Base-by-base conservation (phyloP, 2,329 filamentous ascomycete species). In the Sordariomycetes sp. region DNA sequence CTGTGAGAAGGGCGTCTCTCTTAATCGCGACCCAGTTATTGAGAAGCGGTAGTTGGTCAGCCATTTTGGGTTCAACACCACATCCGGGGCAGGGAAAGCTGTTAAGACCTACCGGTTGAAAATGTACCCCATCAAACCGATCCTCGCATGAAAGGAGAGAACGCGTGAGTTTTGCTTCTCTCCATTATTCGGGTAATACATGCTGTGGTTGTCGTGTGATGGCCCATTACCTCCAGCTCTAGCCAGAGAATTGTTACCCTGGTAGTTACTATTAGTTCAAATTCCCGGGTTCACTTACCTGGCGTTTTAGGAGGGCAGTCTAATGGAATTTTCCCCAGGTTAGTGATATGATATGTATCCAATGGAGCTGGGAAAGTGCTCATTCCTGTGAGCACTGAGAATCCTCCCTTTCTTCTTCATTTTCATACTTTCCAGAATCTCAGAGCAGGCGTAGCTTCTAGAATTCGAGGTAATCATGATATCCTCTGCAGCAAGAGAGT, bases 401-500 rank as follows among this genome's bases (percentile, higher is more conserved):
- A 76, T 62, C 2, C 74, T 65, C 0, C 64, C 61, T 7, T 62
- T 63, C 13, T 71, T 63, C 32, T 65, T 67, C 10, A 76, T 53
- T 0, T 60, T 60, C 24, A 76, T 56, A 0, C 65, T 66, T 1
- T 71, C 63, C 0, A 74, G 59, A n/a, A 76, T 74, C 54, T 76
- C 72, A 0, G 65, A 64, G 22, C 72, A 74, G 7, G 69, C 68
- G 60, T 74, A 75, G 55, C 73, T 76, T 58, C 73, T 75, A 1
- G 74, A 76, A 56, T 77, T 77, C 0, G 72, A 74, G 0, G 71
- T 74, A 52, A 77, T 69, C 6, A 76, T 71, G 0, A 69, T 69
- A 1, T 69, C 65, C 0, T 63, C 58, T 0, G 64, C 62, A 0
- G 73, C 67, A 1, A 70, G 53, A 1, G 64, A 58, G 60, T 76